Percentiles rank a stretch among this genome's conserved stretches.
Conservation (phyloP, 352 stramenopile genomes). For the Phytophthora syringae region DNA sequence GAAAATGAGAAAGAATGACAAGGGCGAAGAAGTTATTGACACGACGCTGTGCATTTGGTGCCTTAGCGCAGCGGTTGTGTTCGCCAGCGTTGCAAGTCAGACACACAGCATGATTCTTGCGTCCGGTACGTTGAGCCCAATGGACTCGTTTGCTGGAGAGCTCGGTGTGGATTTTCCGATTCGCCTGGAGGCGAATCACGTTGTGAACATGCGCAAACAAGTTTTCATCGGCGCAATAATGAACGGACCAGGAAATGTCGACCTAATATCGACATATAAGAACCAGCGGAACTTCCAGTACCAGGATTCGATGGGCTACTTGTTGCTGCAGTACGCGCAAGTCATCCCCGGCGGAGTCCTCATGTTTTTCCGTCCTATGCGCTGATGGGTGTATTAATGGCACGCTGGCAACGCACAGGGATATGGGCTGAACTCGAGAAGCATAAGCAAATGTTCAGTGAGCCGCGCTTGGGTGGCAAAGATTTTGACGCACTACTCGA, state of each 20-base stretch:
- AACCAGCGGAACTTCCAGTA: conserved; percentile 85
- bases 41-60: conserved; percentile 86
- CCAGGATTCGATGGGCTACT: conserved; percentile 75
- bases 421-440: conserved; percentile 58
- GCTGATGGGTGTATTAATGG: conserved; percentile 67
- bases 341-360: conserved; percentile 75
- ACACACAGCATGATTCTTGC: conserved; percentile 78
- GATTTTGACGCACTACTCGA: conserved; percentile 80
- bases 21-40: conserved; percentile 47
- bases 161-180: conserved; percentile 84
- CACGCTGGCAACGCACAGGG: conserved; percentile 64
- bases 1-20: conserved; percentile 24
- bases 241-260: conserved; percentile 61
- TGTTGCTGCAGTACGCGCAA: conserved; percentile 67
- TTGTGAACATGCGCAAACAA: conserved; percentile 84
- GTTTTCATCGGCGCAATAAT: conserved; percentile 77
- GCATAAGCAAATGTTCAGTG: conserved; percentile 65
- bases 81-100: conserved; percentile 63
- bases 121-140: conserved; percentile 80
- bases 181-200: conserved; percentile 81
- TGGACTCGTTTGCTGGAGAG: conserved; percentile 87
- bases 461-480: conserved; percentile 73
- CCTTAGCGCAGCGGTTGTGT: conserved; percentile 78
- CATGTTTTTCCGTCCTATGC: conserved; percentile 88
- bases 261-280: conserved; percentile 74